Conservation (phyloP, 768 basidiomycete species). For the Leccinum variicolor region DNA sequence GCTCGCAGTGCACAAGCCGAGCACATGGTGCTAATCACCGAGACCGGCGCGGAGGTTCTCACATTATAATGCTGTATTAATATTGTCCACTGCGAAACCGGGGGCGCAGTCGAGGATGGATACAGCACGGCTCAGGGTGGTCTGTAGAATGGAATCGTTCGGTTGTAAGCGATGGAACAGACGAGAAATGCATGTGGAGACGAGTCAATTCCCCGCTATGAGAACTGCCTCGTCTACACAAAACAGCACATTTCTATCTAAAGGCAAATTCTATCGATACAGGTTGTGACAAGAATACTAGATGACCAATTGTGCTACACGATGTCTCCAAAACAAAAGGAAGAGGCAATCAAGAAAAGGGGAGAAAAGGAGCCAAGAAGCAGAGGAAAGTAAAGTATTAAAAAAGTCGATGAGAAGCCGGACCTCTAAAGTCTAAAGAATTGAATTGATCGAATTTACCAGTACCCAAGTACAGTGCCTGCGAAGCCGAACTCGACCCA, state of each 20-base stretch:
- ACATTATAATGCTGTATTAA: slow-evolving; percentile 39
- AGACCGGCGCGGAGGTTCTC: slow-evolving; percentile 73
- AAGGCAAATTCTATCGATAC: background rate
- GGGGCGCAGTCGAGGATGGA: no score
- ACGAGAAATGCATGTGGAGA: background rate
- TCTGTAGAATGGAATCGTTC: background rate
- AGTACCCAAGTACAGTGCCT: slow-evolving; percentile 13
- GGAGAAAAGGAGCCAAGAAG: no score
- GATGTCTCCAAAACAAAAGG: background rate
- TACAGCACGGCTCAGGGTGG: no score
- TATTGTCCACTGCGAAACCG: no score
- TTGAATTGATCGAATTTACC: slow-evolving; percentile 1
- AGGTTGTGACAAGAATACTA: background rate
- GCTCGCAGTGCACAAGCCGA: slow-evolving; percentile 84
- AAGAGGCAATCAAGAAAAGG: background rate
- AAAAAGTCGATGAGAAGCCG: background rate
- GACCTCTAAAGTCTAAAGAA: no score
- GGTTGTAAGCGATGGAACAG: background rate
- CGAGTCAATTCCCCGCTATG: background rate
- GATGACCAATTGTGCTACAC: slow-evolving; percentile 13
- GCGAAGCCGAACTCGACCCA: slow-evolving; percentile 21
- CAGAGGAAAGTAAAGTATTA: no score
- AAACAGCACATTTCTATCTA: background rate
- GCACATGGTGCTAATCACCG: slow-evolving; percentile 84
- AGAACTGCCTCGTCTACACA: background rate